phyloP scores from a whole-genome alignment of 2,329 filamentous ascomycete species.

The Hypoxylon sp. region DNA sequence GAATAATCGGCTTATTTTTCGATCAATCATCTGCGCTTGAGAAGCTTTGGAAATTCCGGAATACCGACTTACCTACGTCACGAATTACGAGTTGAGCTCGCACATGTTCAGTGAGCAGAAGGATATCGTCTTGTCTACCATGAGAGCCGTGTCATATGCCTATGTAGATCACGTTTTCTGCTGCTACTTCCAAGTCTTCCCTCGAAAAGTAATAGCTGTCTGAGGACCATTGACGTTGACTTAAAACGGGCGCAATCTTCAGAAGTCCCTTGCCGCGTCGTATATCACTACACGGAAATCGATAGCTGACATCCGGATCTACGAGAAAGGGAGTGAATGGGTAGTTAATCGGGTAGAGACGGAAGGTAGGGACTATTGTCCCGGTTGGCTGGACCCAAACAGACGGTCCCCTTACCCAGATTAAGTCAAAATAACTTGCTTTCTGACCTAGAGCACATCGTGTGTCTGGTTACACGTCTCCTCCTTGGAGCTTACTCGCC shows the following conservation, averaged over 20 bases:
- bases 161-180: not conserved
- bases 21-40: not conserved
- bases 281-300: not conserved
- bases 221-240: not conserved
- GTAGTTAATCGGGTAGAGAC: not conserved
- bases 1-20: not conserved
- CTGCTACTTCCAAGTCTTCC: not conserved
- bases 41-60: not conserved
- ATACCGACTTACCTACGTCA: not conserved
- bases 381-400: conserved; percentile 2
- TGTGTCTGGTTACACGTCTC: conserved; percentile 4
- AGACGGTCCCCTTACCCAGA: not conserved
- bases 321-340: not conserved
- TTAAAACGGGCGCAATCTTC: not conserved
- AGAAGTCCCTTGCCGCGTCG: conserved; percentile 2
- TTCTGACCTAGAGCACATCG: conserved; percentile 9
- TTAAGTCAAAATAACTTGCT: conserved; percentile 15
- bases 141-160: not conserved
- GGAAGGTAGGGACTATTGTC: conserved; percentile 1
- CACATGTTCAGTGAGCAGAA: not conserved
- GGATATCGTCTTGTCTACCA: not conserved
- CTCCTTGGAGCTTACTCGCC: conserved; percentile 6
- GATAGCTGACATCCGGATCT: not conserved
- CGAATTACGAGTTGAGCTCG: not conserved
- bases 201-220: not conserved